Conservation (phyloP, 1,284 basidiomycete genomes). For the Austroboletus novae-zelandiae region DNA sequence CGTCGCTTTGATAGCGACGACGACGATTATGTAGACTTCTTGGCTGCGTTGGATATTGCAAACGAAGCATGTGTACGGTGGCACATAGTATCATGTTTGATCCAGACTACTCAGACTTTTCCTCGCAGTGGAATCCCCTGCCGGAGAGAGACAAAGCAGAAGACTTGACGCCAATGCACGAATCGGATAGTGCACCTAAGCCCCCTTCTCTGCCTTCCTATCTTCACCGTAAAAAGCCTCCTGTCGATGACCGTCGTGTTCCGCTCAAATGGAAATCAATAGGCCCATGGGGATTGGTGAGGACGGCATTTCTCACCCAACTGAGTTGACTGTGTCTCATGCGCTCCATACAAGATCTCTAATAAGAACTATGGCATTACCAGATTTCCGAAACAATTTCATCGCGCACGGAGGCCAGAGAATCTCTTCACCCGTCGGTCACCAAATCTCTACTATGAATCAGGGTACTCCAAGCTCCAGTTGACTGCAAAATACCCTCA, state of each 20-base stretch:
- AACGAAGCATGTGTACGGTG: constrained; percentile 30
- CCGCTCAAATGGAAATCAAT: constrained; percentile 15
- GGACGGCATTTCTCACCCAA: background rate
- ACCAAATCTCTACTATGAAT: constrained; percentile 22
- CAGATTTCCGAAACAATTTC: constrained; percentile 26
- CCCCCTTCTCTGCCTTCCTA: constrained; percentile 4
- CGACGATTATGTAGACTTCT: constrained; percentile 20
- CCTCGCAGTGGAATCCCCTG: constrained; percentile 22
- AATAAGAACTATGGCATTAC: constrained; percentile 9
- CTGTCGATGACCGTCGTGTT: constrained; percentile 19
- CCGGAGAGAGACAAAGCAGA: constrained; percentile 32
- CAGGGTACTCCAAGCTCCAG: constrained; percentile 27
- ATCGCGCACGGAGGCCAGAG: constrained; percentile 23
- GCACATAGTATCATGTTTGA: background rate
- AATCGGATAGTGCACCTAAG: constrained; percentile 2
- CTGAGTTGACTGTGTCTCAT: background rate
- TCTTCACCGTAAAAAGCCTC: constrained; percentile 13
- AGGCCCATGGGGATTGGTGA: constrained; percentile 22
- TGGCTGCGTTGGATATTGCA: constrained; percentile 29
- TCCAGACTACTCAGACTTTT: background rate
- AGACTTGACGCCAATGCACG: constrained; percentile 25
- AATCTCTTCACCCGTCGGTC: constrained; percentile 14
- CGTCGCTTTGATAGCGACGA: constrained; percentile 20
- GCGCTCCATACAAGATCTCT: constrained; percentile 12
- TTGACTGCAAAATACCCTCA: constrained; percentile 30